Evolutionary conservation across 73 alveolate species (phyloP).

Genomic region (Tetrahymena borealis): DNA sequence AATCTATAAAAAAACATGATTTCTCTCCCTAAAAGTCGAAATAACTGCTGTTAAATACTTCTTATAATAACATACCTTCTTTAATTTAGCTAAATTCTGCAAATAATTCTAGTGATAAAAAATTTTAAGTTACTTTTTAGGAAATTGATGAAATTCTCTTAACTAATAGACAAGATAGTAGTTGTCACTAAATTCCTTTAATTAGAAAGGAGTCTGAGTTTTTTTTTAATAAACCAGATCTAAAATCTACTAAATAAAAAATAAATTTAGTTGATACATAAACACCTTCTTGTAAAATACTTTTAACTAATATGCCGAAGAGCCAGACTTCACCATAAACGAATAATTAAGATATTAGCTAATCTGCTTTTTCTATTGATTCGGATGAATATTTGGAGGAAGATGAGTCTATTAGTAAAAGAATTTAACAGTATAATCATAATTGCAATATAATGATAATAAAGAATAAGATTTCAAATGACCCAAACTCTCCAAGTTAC

Average conservation of each 20-base stretch:
- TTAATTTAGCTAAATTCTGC: background rate
- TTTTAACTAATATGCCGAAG: too few species aligned
- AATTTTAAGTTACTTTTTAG: background rate
- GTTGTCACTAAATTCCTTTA: background rate
- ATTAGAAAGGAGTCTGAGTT: background rate
- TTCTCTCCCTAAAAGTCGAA: background rate
- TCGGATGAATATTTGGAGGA: background rate
- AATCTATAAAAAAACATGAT: background rate
- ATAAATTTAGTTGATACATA: background rate
- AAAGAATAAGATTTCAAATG: background rate
- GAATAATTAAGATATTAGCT: background rate
- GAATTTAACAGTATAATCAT: background rate
- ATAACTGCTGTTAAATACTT: background rate
- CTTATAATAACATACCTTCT: background rate
- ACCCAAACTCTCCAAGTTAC: background rate
- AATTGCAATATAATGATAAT: background rate
- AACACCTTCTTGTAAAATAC: background rate
- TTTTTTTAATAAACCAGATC: background rate
- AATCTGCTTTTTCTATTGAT: background rate
- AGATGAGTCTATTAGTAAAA: background rate
- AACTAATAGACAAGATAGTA: background rate
- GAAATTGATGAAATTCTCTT: background rate
- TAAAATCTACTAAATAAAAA: background rate
- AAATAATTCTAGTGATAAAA: background rate
- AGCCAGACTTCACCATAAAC: background rate